phyloP scores from a whole-genome alignment of 768 basidiomycete genomes.

The Amanita phalloides region DNA sequence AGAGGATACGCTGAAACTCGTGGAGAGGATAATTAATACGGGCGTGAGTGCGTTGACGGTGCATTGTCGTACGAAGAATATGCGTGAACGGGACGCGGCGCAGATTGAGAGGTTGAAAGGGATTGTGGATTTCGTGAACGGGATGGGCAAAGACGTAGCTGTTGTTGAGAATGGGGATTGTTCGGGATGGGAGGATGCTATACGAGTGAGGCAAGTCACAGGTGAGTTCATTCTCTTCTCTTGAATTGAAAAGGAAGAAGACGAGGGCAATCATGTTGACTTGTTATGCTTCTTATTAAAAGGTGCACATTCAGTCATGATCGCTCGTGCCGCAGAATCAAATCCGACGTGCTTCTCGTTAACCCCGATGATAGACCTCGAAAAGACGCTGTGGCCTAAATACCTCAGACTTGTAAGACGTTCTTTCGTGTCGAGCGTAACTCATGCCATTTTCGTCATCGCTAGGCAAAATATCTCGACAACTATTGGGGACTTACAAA shows the following conservation, averaged over 20 bases:
- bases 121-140: slow-evolving; percentile 77
- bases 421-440: neutral
- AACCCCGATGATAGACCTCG: slow-evolving; percentile 57
- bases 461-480: slow-evolving; percentile 60
- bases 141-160: slow-evolving; percentile 67
- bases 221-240: slow-evolving; percentile 29
- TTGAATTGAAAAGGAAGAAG: neutral
- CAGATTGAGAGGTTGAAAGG: slow-evolving; percentile 69
- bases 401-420: slow-evolving; percentile 60
- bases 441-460: slow-evolving; percentile 4
- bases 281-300: neutral
- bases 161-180: slow-evolving; percentile 95
- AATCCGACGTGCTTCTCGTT: slow-evolving; percentile 85
- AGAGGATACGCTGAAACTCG: slow-evolving; percentile 83
- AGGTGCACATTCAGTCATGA: slow-evolving; percentile 91
- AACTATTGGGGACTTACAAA: slow-evolving; percentile 83
- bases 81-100: slow-evolving; percentile 78
- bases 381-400: slow-evolving; percentile 55
- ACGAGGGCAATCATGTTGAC: neutral
- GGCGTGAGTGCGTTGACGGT: slow-evolving; percentile 88
- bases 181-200: slow-evolving; percentile 65
- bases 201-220: slow-evolving; percentile 62
- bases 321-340: slow-evolving; percentile 88
- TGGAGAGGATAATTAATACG: slow-evolving; percentile 76
- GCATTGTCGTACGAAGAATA: slow-evolving; percentile 88